Percentiles rank a stretch among this genome's conserved stretches.
phyloP scores from a whole-genome alignment of 164 flowering plant genomes.

The Protea cynaroides region DNA sequence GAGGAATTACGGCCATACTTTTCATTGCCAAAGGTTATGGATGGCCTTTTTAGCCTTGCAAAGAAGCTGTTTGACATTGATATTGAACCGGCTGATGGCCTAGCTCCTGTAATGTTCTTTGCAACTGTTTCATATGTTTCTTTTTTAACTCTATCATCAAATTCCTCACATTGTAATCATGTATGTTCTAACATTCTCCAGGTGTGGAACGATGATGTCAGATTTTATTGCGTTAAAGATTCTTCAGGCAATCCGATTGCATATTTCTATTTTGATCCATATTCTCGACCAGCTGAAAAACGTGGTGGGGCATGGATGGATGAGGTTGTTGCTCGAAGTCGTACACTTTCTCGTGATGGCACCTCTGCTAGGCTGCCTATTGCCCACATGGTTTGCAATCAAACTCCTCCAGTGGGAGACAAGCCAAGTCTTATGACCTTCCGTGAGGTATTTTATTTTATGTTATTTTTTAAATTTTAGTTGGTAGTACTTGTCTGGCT shows the following conservation, averaged over 20 bases:
- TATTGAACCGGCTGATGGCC: conserved; percentile 84
- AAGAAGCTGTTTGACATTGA: conserved; percentile 74
- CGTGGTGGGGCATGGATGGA: conserved; percentile 99
- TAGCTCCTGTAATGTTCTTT: conserved; percentile 65
- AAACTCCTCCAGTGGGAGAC: conserved; percentile 84
- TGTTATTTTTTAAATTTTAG: background rate
- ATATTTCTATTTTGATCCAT: conserved; percentile 96
- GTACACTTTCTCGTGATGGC: conserved; percentile 68
- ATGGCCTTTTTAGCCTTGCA: conserved; percentile 88
- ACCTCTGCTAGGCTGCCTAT: conserved; percentile 72
- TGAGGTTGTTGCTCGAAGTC: conserved; percentile 86
- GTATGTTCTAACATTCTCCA: conserved; percentile 12
- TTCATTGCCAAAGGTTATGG: conserved; percentile 96
- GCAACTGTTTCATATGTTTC: conserved; percentile 9
- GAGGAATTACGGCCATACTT: conserved; percentile 94
- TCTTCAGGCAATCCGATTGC: conserved; percentile 74
- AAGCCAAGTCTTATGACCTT: conserved; percentile 99
- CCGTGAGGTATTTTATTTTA: conserved; percentile 55
- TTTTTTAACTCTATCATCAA: conserved; percentile 1
- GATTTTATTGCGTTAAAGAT: conserved; percentile 79
- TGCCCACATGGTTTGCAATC: conserved; percentile 98
- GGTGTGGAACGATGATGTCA: conserved; percentile 94
- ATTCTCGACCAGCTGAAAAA: conserved; percentile 94
- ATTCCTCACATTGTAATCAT: conserved; percentile 1
- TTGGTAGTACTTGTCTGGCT: background rate